Conservation (phyloP, 2,329 filamentous ascomycete genomes). For the Colletotrichum sp. region DNA sequence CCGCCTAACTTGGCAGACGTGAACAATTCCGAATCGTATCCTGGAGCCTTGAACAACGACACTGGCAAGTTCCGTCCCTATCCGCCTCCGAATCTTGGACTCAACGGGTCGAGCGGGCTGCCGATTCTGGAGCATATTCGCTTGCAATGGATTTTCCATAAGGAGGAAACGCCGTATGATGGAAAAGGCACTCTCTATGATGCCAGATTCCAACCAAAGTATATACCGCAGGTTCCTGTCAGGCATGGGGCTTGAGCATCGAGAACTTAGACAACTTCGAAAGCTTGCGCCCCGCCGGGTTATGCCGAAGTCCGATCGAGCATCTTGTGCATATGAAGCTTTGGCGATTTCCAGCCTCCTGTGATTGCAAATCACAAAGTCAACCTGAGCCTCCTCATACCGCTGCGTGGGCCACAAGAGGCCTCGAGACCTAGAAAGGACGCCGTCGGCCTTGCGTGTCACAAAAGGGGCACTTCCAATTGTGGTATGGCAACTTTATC, state of each 20-base stretch:
- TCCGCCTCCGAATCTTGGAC: slow-evolving; percentile 46
- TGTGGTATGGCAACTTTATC: background rate
- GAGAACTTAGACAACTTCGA: background rate
- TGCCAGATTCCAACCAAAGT: slow-evolving; percentile 43
- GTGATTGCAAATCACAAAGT: background rate
- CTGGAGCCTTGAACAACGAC: slow-evolving; percentile 43
- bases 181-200: slow-evolving; percentile 49
- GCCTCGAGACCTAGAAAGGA: background rate
- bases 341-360: background rate
- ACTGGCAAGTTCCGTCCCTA: slow-evolving; percentile 32
- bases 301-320: background rate
- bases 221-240: slow-evolving; percentile 35
- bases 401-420: background rate
- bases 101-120: slow-evolving; percentile 48
- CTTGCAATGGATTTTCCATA: slow-evolving; percentile 32
- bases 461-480: background rate
- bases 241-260: slow-evolving; percentile 12
- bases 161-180: slow-evolving; percentile 47
- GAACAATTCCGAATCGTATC: slow-evolving; percentile 47
- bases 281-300: background rate
- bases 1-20: slow-evolving; percentile 37
- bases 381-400: background rate
- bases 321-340: background rate
- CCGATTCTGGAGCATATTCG: slow-evolving; percentile 38
- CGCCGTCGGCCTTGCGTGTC: background rate